Percentiles rank a stretch among this genome's conserved stretches.
Conservation (phyloP, 2,329 filamentous ascomycete species). For the Chaetomium sp. region DNA sequence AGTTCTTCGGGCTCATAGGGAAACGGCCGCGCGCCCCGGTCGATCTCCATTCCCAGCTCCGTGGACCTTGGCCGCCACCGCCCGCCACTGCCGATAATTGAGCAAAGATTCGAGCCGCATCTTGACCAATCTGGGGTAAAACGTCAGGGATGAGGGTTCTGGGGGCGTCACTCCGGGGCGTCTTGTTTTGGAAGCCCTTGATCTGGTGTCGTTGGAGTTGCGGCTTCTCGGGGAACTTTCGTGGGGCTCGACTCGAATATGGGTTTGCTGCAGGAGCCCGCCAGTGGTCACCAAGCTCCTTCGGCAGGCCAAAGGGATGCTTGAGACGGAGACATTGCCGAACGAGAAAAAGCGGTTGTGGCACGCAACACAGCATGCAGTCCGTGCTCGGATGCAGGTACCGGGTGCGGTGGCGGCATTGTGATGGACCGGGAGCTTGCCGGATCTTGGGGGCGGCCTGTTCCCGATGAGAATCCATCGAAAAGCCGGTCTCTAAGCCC, state of each 20-base stretch:
- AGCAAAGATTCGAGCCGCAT: not conserved
- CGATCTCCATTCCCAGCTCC: conserved; percentile 6
- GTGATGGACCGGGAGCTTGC: conserved; percentile 3
- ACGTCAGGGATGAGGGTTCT: not conserved
- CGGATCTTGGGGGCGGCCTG: conserved; percentile 3
- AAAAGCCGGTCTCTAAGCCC: not conserved
- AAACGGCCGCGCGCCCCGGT: not conserved
- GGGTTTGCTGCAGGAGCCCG: not conserved
- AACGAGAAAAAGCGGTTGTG: conserved; percentile 3
- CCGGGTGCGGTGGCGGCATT: conserved; percentile 6
- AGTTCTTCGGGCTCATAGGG: not conserved
- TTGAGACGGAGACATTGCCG: conserved; percentile 1
- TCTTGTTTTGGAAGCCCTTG: not conserved
- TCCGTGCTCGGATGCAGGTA: conserved; percentile 12
- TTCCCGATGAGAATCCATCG: not conserved
- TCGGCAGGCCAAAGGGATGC: not conserved
- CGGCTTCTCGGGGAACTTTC: not conserved
- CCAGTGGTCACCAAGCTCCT: too few relatives aligned
- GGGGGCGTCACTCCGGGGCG: not conserved
- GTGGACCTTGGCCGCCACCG: not conserved
- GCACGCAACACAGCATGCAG: conserved; percentile 9
- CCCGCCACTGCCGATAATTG: conserved; percentile 6
- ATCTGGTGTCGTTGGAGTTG: conserved; percentile 6
- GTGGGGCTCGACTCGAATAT: not conserved
- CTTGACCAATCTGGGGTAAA: conserved; percentile 9